Conservation (phyloP, 108 stramenopile genomes). For the Fistulifera solaris region DNA sequence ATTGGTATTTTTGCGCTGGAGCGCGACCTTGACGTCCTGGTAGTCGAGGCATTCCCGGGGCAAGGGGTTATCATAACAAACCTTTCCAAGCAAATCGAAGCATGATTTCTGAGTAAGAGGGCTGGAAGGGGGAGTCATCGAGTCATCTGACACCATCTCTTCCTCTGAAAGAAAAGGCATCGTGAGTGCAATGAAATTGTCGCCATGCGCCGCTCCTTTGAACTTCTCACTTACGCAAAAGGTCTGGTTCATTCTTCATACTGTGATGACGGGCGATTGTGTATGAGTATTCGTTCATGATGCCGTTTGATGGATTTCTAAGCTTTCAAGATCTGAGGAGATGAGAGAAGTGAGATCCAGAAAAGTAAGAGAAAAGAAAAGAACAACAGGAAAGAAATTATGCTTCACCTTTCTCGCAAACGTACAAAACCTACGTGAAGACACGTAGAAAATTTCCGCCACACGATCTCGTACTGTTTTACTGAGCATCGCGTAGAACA, state of each 20-base stretch:
- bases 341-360: too few relatives aligned
- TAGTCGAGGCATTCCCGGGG: slow-evolving; percentile 5
- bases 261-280: slow-evolving; percentile 4
- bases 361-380: too few relatives aligned
- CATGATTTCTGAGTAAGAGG: slow-evolving; percentile 5
- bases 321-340: too few relatives aligned
- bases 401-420: too few relatives aligned
- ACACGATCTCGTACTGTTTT: too few relatives aligned
- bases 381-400: too few relatives aligned
- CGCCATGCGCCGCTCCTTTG: not conserved
- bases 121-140: slow-evolving; percentile 2
- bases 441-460: too few relatives aligned
- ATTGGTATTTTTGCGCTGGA: slow-evolving; percentile 11
- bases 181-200: not conserved
- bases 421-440: too few relatives aligned
- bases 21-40: slow-evolving; percentile 6
- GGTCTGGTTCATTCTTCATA: slow-evolving; percentile 7
- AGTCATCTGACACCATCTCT: slow-evolving; percentile 2
- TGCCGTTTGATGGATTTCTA: not conserved
- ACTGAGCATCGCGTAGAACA: too few relatives aligned
- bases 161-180: slow-evolving; percentile 3
- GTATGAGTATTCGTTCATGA: slow-evolving; percentile 5
- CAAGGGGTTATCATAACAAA: slow-evolving; percentile 2
- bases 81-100: slow-evolving; percentile 7
- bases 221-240: slow-evolving; percentile 3